phyloP scores from a whole-genome alignment of 1,284 basidiomycete species.

The Anthracocystis setariae region DNA sequence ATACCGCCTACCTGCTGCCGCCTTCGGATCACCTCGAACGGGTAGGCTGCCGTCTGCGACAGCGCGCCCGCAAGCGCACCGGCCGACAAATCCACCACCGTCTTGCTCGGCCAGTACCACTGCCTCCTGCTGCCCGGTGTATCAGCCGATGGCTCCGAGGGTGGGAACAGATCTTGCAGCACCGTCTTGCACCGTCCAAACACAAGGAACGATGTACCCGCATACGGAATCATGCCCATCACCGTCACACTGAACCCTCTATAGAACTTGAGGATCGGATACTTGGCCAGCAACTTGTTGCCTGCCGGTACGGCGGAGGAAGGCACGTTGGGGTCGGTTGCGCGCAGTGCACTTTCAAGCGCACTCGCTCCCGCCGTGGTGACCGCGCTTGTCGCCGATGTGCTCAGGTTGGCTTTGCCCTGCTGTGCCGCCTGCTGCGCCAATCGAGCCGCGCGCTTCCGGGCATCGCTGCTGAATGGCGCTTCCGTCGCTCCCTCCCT shows the following conservation, averaged over 20 bases:
- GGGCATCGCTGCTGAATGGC: conserved; percentile 60
- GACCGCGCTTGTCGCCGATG: conserved; percentile 35
- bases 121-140: conserved; percentile 20
- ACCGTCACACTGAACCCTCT: conserved; percentile 78
- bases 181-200: conserved; percentile 64
- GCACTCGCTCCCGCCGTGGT: conserved; percentile 21
- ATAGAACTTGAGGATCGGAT: conserved; percentile 81
- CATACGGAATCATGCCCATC: conserved; percentile 86
- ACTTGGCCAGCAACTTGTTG: conserved; percentile 44
- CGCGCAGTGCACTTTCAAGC: conserved; percentile 28
- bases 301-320: conserved; percentile 27
- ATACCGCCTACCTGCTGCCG: conserved; percentile 91
- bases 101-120: conserved; percentile 64
- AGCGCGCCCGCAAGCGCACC: conserved; percentile 91
- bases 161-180: conserved; percentile 54
- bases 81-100: conserved; percentile 74
- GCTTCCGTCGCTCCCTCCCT: conserved; percentile 62
- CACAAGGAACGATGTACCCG: conserved; percentile 89
- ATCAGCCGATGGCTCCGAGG: conserved; percentile 31
- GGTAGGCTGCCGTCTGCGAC: conserved; percentile 91
- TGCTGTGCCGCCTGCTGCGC: conserved; percentile 70
- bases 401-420: conserved; percentile 40
- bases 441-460: conserved; percentile 71
- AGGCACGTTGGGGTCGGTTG: conserved; percentile 37
- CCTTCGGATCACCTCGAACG: conserved; percentile 91